Base-by-base conservation (phyloP, 1,284 basidiomycete genomes). In the Gomphus sp. region DNA sequence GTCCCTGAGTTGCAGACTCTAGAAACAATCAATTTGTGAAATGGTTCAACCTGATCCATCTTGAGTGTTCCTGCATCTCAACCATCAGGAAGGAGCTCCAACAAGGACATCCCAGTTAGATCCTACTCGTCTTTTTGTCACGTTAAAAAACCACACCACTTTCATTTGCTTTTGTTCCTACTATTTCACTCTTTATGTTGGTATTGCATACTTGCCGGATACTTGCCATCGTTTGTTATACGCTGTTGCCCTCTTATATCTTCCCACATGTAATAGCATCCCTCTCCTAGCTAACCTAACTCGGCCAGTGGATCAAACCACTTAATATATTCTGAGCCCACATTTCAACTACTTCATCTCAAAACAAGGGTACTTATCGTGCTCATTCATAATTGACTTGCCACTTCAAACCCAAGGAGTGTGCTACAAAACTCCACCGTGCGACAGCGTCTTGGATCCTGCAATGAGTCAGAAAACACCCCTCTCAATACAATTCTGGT, bases 81-180 rank as follows among this genome's bases (percentile, higher is more conserved):
- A n/a, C n/a, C n/a, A n/a, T n/a, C n/a, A n/a, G n/a, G n/a, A 93
- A 90, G 73, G 93, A 96, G 68, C 76, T 92, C 60, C 83, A 84
- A 63, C 80, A 84, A 67, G 92, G 92, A 85, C 82, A 66, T 77
- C 79, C 62, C 91, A 89, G 71, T 73, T 91, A 64, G 89, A 91
- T 72, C 89, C 89, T 55, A 90, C 87, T 64, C 80, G 86, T 65
- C 71, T 69, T 69, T 44, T 65, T 61, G 8, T 65, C 68, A 31
- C 28, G 3, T 2, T 70, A 64, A 34, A 41, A 10, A 18, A 28
- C 16, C 34, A 22, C 37, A 36, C 43, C 4, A 16, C 18, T 36
- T 22, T 55, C 28, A 18, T 47, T 47, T 41, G 31, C 55, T 37
- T 37, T 43, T 45, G 10, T 36, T 50, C 48, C 16, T 16, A 47